Evolutionary conservation across 208 protist species (phyloP), one percentile per base, ranked within the genome.

Genomic region (Trypanosoma grayi): DNA sequence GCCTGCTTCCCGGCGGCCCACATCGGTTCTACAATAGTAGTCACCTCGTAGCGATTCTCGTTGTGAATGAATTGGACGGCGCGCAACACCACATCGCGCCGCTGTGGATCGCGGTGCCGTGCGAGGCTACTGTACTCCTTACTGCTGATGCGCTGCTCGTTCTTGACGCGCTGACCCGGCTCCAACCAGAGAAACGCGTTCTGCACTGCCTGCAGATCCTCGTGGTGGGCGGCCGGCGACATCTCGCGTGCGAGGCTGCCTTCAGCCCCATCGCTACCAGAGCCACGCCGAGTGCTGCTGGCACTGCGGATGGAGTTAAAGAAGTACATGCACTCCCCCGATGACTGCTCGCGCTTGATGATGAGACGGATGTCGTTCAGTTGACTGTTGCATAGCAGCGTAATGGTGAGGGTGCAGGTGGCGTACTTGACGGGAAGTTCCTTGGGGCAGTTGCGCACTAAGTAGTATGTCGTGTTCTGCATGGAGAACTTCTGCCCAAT

Each of bases 111-210:
- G 14, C 71, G 70, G 66, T 94, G 77, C 22, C 75, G 43, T 47
- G 79, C 61, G 44, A 94, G 66, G 52, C 65, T 75, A n/a, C 41
- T 55, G 67, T 92, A 94, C 72, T 90, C 84, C 40, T 74, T 77
- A 68, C 72, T 80, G 70, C 80, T 87, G 41, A 93, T 88, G 46
- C 77, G 73, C 58, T 87, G 71, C 52, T 74, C 70, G 16, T 72
- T 73, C 54, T 81, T 74, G 20, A 85, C 64, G 27, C 73, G 62
- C 43, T 82, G 62, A 60, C 33, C 33, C 1, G 58, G 6, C 3
- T 64, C 58, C 18, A 33, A 9, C 16, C 30, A 45, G 28, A 55
- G 34, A 33, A 64, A 46, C 28, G 46, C 58, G 20, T 30, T 44
- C 22, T 64, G 58, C 46, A 64, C 24, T 13, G 58, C 58, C n/a